A percentile compares a stretch with the other conserved stretches of the same genome.
Conservation (phyloP, 2,329 filamentous ascomycete species). For the Fusarium ramigenum region DNA sequence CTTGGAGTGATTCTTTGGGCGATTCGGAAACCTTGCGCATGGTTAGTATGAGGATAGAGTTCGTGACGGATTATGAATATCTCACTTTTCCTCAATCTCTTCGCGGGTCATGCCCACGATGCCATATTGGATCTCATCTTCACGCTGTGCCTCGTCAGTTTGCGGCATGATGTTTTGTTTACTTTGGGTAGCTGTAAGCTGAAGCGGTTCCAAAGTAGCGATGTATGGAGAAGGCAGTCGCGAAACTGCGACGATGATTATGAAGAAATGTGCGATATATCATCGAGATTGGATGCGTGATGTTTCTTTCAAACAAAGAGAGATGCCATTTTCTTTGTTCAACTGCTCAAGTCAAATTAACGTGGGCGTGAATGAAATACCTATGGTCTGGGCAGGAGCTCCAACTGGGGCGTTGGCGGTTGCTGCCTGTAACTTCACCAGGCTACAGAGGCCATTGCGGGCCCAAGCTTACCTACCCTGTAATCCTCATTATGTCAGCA, state of each 20-base stretch:
- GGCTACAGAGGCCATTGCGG: conserved; percentile 10
- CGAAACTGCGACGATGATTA: not conserved
- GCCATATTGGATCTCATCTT: conserved; percentile 63
- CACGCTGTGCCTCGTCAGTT: conserved; percentile 54
- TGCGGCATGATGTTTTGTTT: conserved; percentile 15
- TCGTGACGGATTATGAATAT: too few species aligned
- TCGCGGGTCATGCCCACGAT: conserved; percentile 50
- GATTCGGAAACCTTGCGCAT: conserved; percentile 78
- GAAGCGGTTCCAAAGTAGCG: not conserved
- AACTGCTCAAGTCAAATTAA: conserved; percentile 1
- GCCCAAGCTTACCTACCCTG: conserved; percentile 16
- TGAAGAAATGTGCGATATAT: not conserved
- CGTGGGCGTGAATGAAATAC: not conserved
- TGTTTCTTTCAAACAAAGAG: not conserved
- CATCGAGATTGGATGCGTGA: not conserved
- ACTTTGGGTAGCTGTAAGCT: conserved; percentile 10
- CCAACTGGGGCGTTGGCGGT: conserved; percentile 10
- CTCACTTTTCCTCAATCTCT: conserved; percentile 57
- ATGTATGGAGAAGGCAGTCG: not conserved
- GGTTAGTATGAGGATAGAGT: conserved; percentile 26
- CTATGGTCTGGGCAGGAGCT: not conserved
- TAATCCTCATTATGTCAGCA: conserved; percentile 7
- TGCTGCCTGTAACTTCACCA: conserved; percentile 26
- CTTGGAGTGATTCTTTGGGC: conserved; percentile 80
- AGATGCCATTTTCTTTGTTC: not conserved